Percentiles rank a stretch among this genome's conserved stretches.
These are phyloP conservation scores for Trametes maxima DNA, from an alignment of 768 basidiomycete genomes.

Conservation along the genomic window DNA sequence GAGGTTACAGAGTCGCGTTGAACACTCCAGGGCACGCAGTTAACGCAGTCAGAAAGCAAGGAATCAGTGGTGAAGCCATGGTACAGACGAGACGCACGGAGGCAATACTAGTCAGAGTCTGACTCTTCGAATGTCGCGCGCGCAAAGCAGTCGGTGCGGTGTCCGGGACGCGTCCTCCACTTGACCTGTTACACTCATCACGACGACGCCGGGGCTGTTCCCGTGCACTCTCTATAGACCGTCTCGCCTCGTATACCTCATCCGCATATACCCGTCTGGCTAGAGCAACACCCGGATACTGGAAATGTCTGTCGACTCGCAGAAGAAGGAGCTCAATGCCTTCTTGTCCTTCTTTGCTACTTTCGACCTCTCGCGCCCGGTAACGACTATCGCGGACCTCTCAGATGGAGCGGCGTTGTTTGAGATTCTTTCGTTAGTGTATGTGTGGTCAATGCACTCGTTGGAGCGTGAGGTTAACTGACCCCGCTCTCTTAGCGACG, in stretches of 20 bases:
- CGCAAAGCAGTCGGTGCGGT: background rate
- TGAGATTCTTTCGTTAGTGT: slow-evolving; percentile 78
- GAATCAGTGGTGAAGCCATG: no score
- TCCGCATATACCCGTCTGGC: slow-evolving; percentile 20
- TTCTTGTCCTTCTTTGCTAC: slow-evolving; percentile 81
- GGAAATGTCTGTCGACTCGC: slow-evolving; percentile 35
- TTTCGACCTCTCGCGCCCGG: slow-evolving; percentile 67
- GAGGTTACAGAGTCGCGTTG: background rate
- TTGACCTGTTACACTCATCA: background rate
- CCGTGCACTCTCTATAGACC: slow-evolving; percentile 4
- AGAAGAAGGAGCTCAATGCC: slow-evolving; percentile 70
- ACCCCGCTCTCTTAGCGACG: slow-evolving; percentile 54
- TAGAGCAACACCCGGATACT: slow-evolving; percentile 18
- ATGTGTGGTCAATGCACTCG: slow-evolving; percentile 34
- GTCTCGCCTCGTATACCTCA: slow-evolving; percentile 12
- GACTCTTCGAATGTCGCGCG: no score
- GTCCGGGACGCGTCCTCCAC: background rate
- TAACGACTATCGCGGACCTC: slow-evolving; percentile 67
- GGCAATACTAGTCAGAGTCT: no score
- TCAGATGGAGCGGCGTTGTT: slow-evolving; percentile 79
- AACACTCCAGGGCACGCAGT: no score
- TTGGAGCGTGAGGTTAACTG: background rate
- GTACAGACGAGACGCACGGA: no score
- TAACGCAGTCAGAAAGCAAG: no score
- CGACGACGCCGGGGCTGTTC: background rate